A percentile compares a stretch with the other conserved stretches of the same genome.
phyloP scores from a whole-genome alignment of 2,329 filamentous ascomycete species.

The Penicillium crustosum region DNA sequence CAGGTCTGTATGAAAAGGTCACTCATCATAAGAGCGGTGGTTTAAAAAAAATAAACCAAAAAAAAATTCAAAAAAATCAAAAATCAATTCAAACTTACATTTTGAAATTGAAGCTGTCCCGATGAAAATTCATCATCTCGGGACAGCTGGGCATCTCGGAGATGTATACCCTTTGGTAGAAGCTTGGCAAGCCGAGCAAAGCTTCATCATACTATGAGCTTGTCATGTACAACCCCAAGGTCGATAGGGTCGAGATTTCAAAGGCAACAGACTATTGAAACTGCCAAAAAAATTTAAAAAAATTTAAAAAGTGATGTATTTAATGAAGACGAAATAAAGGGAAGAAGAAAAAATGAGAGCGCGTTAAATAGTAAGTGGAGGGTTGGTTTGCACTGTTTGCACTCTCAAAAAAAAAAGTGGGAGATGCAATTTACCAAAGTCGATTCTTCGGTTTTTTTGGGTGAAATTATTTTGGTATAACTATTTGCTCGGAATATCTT shows the following conservation, averaged over 20 bases:
- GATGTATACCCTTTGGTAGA: not conserved
- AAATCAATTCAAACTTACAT: slow-evolving; percentile 9
- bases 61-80: not conserved
- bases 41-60: not conserved
- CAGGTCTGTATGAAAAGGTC: slow-evolving; percentile 15
- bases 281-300: not conserved
- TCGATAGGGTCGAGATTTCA: not conserved
- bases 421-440: slow-evolving; percentile 4
- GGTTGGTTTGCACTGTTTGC: slow-evolving; percentile 22
- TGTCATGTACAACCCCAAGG: not conserved
- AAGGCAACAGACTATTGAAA: not conserved
- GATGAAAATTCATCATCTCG: not conserved
- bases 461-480: not conserved
- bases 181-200: slow-evolving; percentile 80
- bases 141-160: not conserved
- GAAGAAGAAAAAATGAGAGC: slow-evolving; percentile 7
- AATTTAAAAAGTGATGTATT: not conserved
- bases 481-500: not conserved
- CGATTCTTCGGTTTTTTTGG: not conserved
- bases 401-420: slow-evolving; percentile 20
- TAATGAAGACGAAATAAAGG: not conserved
- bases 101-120: not conserved
- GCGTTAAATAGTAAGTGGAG: slow-evolving; percentile 15
- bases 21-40: slow-evolving; percentile 9
- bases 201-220: slow-evolving; percentile 48